Conservation (phyloP, 2,329 filamentous ascomycete genomes). For the Coleophoma cylindrospora region DNA sequence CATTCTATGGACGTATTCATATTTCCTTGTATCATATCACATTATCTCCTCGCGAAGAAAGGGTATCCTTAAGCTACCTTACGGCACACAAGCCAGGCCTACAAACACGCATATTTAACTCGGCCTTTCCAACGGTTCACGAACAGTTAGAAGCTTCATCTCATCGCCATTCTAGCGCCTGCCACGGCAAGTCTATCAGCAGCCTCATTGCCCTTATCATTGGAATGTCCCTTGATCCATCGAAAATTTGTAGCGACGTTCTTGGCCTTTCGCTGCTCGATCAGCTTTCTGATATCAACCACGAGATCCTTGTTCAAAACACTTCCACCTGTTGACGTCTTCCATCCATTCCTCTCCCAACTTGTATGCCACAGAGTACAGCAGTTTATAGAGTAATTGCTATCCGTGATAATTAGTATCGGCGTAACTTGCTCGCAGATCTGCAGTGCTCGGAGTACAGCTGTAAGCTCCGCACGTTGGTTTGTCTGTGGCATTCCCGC, state of each 20-base stretch:
- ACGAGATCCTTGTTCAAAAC: slow-evolving; percentile 89
- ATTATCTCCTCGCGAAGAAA: neutral
- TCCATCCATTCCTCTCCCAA: slow-evolving; percentile 77
- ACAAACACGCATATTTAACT: no score
- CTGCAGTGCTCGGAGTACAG: slow-evolving; percentile 78
- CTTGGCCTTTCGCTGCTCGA: slow-evolving; percentile 60
- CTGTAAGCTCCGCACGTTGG: slow-evolving; percentile 91
- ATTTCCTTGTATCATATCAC: neutral
- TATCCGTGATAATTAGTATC: slow-evolving; percentile 81
- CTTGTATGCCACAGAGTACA: slow-evolving; percentile 75
- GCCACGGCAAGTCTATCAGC: slow-evolving; percentile 75
- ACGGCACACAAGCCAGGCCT: neutral
- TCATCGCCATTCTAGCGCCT: slow-evolving; percentile 39
- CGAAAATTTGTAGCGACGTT: slow-evolving; percentile 65
- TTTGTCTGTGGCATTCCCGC: slow-evolving; percentile 66
- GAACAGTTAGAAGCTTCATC: neutral
- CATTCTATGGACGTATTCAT: no score
- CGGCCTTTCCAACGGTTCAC: no score
- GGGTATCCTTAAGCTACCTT: slow-evolving; percentile 1
- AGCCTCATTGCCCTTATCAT: slow-evolving; percentile 68
- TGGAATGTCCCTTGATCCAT: slow-evolving; percentile 86
- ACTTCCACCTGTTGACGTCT: slow-evolving; percentile 59
- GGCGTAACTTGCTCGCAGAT: slow-evolving; percentile 62
- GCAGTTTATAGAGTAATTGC: slow-evolving; percentile 85
- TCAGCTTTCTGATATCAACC: slow-evolving; percentile 62